Percentiles rank a stretch among this genome's conserved stretches.
Evolutionary conservation across 495 filamentous ascomycete species (phyloP).

Genomic region (Cairneyella variabilis): DNA sequence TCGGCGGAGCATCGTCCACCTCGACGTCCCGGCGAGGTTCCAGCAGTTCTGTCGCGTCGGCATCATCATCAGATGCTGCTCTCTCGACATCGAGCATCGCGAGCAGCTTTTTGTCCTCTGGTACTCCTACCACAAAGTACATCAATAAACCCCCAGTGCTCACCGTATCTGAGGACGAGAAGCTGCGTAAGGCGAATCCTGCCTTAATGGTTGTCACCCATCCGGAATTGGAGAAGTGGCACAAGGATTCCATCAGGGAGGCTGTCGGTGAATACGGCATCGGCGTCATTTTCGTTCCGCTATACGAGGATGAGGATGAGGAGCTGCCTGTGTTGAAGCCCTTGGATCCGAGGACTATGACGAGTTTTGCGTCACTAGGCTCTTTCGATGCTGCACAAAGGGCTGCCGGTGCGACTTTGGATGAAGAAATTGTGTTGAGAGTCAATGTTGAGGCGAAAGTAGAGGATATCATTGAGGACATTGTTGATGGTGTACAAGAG

Average conservation of each 20-base stretch:
- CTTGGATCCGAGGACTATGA: constrained; percentile 21
- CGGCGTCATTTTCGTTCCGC: constrained; percentile 23
- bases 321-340: constrained; percentile 21
- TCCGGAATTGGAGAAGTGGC: constrained; percentile 21
- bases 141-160: constrained; percentile 12
- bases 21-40: constrained; percentile 17
- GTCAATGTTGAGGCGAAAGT: constrained; percentile 14
- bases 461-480: constrained; percentile 13
- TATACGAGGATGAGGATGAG: constrained; percentile 17
- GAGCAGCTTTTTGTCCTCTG: constrained; percentile 1
- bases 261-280: constrained; percentile 19
- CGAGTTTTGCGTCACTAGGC: constrained; percentile 17
- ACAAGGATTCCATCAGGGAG: constrained; percentile 12
- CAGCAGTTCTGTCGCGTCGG: constrained; percentile 8
- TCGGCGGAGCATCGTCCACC: constrained; percentile 4
- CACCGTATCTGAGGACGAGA: constrained; percentile 17
- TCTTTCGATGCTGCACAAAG: not conserved
- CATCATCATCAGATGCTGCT: not conserved
- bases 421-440: constrained; percentile 18
- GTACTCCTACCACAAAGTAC: not conserved
- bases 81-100: not conserved
- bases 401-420: constrained; percentile 4
- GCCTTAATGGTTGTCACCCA: constrained; percentile 25
- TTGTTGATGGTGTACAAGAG: constrained; percentile 13
- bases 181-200: constrained; percentile 1